Evolutionary conservation across 768 basidiomycete genomes (phyloP).

Genomic region (Omphalotus guepiniiformis): DNA sequence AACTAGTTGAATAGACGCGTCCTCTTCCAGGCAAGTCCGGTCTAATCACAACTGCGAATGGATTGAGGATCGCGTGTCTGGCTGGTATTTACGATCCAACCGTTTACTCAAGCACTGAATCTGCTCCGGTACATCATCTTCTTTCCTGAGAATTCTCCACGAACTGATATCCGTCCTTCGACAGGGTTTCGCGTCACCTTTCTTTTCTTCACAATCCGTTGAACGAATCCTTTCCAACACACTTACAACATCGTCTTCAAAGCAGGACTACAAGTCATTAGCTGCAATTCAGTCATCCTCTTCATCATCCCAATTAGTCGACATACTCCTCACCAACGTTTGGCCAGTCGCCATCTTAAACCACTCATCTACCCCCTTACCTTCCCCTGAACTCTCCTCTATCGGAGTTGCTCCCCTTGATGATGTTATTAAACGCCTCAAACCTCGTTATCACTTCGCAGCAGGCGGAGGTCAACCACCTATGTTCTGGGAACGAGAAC

Average conservation of each 20-base stretch:
- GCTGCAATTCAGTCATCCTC: constrained; percentile 62
- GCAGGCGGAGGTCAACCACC: constrained; percentile 58
- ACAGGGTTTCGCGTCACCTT: constrained; percentile 75
- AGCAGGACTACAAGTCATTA: constrained; percentile 56
- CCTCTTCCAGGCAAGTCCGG: constrained; percentile 69
- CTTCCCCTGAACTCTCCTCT: constrained; percentile 40
- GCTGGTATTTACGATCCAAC: constrained; percentile 71
- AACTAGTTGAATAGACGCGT: constrained; percentile 5
- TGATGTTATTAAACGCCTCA: constrained; percentile 57
- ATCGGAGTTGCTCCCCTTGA: constrained; percentile 56
- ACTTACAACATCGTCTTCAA: constrained; percentile 45
- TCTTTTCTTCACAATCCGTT: constrained; percentile 64
- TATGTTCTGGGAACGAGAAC: constrained; percentile 94
- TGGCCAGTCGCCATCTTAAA: constrained; percentile 68
- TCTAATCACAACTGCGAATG: constrained; percentile 72
- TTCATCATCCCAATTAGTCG: constrained; percentile 60
- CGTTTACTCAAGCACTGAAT: constrained; percentile 54
- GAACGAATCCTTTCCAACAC: constrained; percentile 73
- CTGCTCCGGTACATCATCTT: constrained; percentile 51
- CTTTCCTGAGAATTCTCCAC: not conserved
- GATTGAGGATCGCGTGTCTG: constrained; percentile 80
- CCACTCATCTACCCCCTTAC: constrained; percentile 51
- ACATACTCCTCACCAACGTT: constrained; percentile 77
- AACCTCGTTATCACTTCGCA: constrained; percentile 88
- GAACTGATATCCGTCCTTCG: constrained; percentile 4